phyloP scores from a whole-genome alignment of 331 rosid species.

The Phaseolus coccineus region DNA sequence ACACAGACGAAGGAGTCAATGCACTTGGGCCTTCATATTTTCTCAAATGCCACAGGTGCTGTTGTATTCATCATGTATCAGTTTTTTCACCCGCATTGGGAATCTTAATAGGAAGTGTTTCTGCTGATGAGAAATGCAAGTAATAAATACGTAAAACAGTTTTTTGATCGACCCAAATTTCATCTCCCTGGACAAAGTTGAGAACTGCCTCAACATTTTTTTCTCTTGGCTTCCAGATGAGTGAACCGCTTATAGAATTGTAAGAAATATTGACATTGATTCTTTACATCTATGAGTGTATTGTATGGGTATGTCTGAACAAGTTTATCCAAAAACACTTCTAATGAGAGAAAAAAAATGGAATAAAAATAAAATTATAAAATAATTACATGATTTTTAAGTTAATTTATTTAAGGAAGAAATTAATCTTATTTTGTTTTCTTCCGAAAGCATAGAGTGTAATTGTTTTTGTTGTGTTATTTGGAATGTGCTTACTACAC shows the following conservation, averaged over 20 bases:
- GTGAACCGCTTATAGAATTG: background rate
- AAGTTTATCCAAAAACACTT: background rate
- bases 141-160: background rate
- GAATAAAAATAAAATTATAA: too few species aligned
- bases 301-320: background rate
- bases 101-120: constrained; percentile 23
- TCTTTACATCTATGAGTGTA: background rate
- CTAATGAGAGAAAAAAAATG: too few species aligned
- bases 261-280: background rate
- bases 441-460: too few species aligned
- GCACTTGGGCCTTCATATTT: constrained; percentile 3
- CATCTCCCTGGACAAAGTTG: background rate
- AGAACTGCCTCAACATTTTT: background rate
- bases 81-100: constrained; percentile 24
- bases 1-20: background rate
- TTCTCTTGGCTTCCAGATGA: background rate
- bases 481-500: too few species aligned
- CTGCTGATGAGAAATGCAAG: background rate
- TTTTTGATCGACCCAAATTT: background rate
- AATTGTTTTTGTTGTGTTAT: too few species aligned
- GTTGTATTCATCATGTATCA: constrained; percentile 7
- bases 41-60: constrained; percentile 23
- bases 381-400: too few species aligned
- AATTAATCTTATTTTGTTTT: too few species aligned
- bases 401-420: too few species aligned